phyloP scores from a whole-genome alignment of 495 filamentous ascomycete genomes.

The Podospora anserina region DNA sequence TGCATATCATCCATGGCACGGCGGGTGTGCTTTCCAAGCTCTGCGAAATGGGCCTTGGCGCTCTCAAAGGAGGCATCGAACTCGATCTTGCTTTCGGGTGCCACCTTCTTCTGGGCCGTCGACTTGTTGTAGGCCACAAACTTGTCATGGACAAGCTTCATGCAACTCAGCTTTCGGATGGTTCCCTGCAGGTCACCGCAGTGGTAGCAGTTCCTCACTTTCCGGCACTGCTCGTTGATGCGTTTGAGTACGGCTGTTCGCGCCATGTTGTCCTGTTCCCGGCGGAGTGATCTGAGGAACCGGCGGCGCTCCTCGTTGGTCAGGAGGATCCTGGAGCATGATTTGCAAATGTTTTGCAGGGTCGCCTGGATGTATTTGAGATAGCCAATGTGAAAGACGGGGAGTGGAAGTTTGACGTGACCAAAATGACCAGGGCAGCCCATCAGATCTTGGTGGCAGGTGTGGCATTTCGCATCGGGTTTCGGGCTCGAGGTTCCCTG shows the following conservation, averaged over 20 bases:
- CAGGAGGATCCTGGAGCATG: slow-evolving; percentile 73
- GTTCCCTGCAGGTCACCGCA: slow-evolving; percentile 81
- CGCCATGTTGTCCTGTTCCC: slow-evolving; percentile 82
- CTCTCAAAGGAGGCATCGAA: slow-evolving; percentile 82
- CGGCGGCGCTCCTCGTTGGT: slow-evolving; percentile 67
- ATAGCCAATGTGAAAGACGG: slow-evolving; percentile 93
- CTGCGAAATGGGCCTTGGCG: slow-evolving; percentile 66
- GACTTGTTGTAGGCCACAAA: slow-evolving; percentile 83
- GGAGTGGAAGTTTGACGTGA: slow-evolving; percentile 81
- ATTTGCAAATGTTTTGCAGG: slow-evolving; percentile 91
- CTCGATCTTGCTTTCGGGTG: slow-evolving; percentile 70
- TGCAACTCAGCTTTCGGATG: slow-evolving; percentile 78
- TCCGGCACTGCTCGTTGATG: slow-evolving; percentile 83
- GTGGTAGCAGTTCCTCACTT: slow-evolving; percentile 69
- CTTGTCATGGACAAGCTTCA: slow-evolving; percentile 93
- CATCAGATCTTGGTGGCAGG: slow-evolving; percentile 72
- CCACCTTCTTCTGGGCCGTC: slow-evolving; percentile 74
- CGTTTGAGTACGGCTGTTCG: slow-evolving; percentile 76
- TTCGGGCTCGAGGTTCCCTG: slow-evolving; percentile 77
- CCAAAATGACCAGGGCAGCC: slow-evolving; percentile 94
- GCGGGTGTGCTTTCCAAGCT: slow-evolving; percentile 84
- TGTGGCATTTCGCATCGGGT: slow-evolving; percentile 60
- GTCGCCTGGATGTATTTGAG: slow-evolving; percentile 85
- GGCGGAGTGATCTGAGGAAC: slow-evolving; percentile 73
- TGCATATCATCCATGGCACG: slow-evolving; percentile 94